Conservation (phyloP, 352 stramenopile species). For the Phytophthora kernoviae region DNA sequence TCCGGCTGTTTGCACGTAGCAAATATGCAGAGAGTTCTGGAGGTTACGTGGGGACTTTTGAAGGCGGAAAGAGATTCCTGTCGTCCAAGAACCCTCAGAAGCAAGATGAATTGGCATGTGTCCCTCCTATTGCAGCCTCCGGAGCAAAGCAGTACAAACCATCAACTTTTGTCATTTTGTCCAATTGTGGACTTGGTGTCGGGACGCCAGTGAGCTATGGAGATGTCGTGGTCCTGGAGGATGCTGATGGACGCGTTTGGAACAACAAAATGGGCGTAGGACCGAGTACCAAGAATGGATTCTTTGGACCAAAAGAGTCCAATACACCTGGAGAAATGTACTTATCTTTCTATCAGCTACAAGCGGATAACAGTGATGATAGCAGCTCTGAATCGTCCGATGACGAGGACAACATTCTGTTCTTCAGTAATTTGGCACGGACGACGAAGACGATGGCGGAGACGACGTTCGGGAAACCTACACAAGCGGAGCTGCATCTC, state of each 20-base stretch:
- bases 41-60: slow-evolving; percentile 79
- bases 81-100: slow-evolving; percentile 66
- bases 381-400: slow-evolving; percentile 63
- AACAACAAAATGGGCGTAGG: slow-evolving; percentile 88
- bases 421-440: slow-evolving; percentile 61
- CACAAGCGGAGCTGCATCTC: slow-evolving; percentile 59
- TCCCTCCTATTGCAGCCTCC: slow-evolving; percentile 54
- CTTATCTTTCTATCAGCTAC: slow-evolving; percentile 74
- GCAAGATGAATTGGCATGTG: slow-evolving; percentile 66
- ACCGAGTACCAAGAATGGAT: slow-evolving; percentile 78
- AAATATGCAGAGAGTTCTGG: slow-evolving; percentile 49
- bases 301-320: slow-evolving; percentile 72
- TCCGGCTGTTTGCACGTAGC: slow-evolving; percentile 69
- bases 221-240: slow-evolving; percentile 82
- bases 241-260: slow-evolving; percentile 68
- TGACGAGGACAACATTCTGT: slow-evolving; percentile 70
- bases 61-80: slow-evolving; percentile 64
- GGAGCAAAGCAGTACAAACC: slow-evolving; percentile 46
- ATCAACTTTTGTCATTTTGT: slow-evolving; percentile 73
- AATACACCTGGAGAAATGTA: slow-evolving; percentile 84
- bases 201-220: slow-evolving; percentile 81
- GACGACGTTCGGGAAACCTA: slow-evolving; percentile 67
- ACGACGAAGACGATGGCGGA: slow-evolving; percentile 72
- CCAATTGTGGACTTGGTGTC: slow-evolving; percentile 52
- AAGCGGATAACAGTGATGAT: slow-evolving; percentile 37